Percentiles rank a stretch among this genome's conserved stretches.
Evolutionary conservation across 1,139 yeast species (phyloP).

Genomic region (Candida dubliniensis): DNA sequence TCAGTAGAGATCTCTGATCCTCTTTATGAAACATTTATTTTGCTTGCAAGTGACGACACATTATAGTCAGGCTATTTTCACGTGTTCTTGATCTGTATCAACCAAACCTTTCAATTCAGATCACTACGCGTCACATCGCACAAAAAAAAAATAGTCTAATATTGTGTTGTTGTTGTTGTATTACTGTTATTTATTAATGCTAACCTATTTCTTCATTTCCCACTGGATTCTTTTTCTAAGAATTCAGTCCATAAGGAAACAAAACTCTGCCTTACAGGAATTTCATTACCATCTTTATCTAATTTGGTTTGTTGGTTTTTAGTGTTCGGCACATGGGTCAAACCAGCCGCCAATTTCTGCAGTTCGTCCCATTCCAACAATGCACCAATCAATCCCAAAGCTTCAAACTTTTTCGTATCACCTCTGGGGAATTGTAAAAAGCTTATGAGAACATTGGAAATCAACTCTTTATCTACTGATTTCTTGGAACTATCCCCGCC

Average conservation of each 20-base stretch:
- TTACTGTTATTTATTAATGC: not conserved
- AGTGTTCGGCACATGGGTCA: constrained; percentile 45
- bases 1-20: too few species aligned
- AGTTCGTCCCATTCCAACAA: constrained; percentile 87
- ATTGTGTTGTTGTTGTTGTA: not conserved
- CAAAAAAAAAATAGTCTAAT: too few species aligned
- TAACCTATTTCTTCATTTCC: constrained; percentile 18
- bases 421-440: constrained; percentile 88
- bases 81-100: too few species aligned
- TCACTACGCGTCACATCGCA: too few species aligned
- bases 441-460: constrained; percentile 81
- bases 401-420: constrained; percentile 92
- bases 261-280: constrained; percentile 60
- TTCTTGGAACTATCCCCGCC: constrained; percentile 60
- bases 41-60: too few species aligned
- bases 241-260: constrained; percentile 89
- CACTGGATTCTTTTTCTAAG: constrained; percentile 69
- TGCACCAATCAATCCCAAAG: constrained; percentile 77
- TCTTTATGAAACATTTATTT: too few species aligned
- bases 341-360: constrained; percentile 80
- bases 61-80: too few species aligned
- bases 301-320: constrained; percentile 15
- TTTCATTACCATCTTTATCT: constrained; percentile 18
- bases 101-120: too few species aligned
- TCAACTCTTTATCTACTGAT: constrained; percentile 80